phyloP scores from a whole-genome alignment of 108 stramenopile genomes.

The Fistulifera pelliculosa region DNA sequence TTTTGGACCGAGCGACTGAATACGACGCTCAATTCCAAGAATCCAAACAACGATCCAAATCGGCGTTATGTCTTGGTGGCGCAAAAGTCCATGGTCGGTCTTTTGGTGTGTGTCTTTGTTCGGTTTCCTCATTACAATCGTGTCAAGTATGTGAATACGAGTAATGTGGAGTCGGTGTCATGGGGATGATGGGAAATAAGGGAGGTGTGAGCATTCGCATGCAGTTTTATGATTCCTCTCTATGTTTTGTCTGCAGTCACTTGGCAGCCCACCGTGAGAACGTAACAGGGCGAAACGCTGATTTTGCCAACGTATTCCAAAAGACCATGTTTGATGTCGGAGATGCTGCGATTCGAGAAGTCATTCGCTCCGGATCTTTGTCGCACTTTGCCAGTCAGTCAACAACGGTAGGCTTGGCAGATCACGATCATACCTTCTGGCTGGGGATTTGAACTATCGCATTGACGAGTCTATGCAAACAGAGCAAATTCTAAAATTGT shows the following conservation, averaged over 20 bases:
- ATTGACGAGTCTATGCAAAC: slow-evolving; percentile 83
- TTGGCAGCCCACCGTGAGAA: slow-evolving; percentile 97
- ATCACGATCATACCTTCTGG: slow-evolving; percentile 97
- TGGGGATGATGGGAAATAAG: slow-evolving; percentile 99
- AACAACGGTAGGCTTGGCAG: slow-evolving; percentile 47
- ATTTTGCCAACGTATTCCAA: slow-evolving; percentile 79
- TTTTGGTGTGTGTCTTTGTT: slow-evolving; percentile 90
- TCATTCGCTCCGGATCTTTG: slow-evolving; percentile 64
- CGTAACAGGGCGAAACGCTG: slow-evolving; percentile 90
- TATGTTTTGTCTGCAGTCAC: slow-evolving; percentile 94
- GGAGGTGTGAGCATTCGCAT: slow-evolving; percentile 89
- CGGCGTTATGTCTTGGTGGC: slow-evolving; percentile 51
- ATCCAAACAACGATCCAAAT: slow-evolving; percentile 36
- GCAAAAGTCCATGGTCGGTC: slow-evolving; percentile 84
- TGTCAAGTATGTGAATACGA: slow-evolving; percentile 57
- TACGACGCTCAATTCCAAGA: slow-evolving; percentile 63
- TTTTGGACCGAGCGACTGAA: slow-evolving; percentile 82
- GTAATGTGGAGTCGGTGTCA: slow-evolving; percentile 91
- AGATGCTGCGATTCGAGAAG: slow-evolving; percentile 73
- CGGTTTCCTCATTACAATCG: slow-evolving; percentile 53
- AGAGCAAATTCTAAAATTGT: slow-evolving; percentile 67
- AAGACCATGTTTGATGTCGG: slow-evolving; percentile 85
- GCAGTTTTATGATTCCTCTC: slow-evolving; percentile 82
- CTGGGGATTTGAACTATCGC: slow-evolving; percentile 98
- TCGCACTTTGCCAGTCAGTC: slow-evolving; percentile 70